These are phyloP conservation scores for Tuber microsphaerosporum DNA, from an alignment of 495 filamentous ascomycete species.

Conservation along the genomic window DNA sequence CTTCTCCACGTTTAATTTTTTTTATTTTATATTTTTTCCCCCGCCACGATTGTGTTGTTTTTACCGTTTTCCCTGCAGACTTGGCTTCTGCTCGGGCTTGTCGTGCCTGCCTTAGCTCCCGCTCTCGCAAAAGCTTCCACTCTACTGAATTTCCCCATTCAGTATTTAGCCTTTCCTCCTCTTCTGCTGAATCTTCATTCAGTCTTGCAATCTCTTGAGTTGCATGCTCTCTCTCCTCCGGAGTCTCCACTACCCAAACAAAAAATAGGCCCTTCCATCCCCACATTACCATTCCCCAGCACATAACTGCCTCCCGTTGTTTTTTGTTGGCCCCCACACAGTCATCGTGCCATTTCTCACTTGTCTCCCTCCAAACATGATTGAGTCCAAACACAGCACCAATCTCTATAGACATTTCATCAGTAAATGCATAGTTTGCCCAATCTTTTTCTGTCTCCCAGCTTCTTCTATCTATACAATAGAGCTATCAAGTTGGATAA, in stretches of 20 bases:
- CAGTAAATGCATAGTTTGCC: not conserved
- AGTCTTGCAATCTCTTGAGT: not conserved
- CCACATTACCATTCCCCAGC: slow-evolving; percentile 4
- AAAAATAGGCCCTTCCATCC: slow-evolving; percentile 5
- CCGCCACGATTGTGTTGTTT: not conserved
- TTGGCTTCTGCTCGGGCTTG: not conserved
- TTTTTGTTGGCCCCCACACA: not conserved
- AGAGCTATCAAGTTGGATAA: not conserved
- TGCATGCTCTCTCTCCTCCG: not conserved
- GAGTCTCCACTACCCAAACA: not conserved
- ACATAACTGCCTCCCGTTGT: not conserved
- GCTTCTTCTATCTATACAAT: not conserved
- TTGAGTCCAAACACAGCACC: too few relatives aligned
- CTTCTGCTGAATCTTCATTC: not conserved
- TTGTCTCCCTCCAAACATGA: too few relatives aligned
- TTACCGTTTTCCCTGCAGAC: not conserved
- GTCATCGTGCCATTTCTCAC: too few relatives aligned
- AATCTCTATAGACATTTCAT: not conserved
- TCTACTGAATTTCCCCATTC: not conserved
- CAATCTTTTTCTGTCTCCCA: not conserved
- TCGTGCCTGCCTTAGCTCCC: not conserved
- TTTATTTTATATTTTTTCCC: not conserved
- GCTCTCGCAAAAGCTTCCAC: not conserved
- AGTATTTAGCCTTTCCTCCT: not conserved
- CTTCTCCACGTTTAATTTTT: not conserved